phyloP scores from a whole-genome alignment of 2,329 filamentous ascomycete genomes.

The Fusarium abutilonis region DNA sequence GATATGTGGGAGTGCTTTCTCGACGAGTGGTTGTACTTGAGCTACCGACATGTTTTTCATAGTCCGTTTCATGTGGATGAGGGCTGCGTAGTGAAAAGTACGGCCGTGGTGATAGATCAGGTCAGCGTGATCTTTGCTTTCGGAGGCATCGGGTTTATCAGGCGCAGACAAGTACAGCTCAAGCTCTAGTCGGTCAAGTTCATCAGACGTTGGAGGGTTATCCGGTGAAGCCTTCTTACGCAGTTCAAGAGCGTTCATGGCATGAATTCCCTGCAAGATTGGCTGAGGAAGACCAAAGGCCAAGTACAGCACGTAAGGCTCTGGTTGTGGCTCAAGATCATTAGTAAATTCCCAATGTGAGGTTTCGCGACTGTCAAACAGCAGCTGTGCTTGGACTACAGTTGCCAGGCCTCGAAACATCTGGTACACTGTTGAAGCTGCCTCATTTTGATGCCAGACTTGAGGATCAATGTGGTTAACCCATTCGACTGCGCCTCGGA shows the following conservation, averaged over 20 bases:
- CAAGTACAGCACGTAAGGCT: constrained; percentile 34
- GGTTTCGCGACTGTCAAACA: constrained; percentile 31
- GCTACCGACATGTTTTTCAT: constrained; percentile 34
- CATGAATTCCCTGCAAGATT: constrained; percentile 34
- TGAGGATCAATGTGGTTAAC: constrained; percentile 43
- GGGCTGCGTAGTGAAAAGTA: constrained; percentile 39
- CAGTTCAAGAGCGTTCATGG: constrained; percentile 36
- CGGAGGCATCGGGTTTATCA: constrained; percentile 18
- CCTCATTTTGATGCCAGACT: constrained; percentile 38
- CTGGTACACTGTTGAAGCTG: constrained; percentile 39
- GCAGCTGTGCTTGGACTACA: constrained; percentile 35
- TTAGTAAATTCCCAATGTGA: constrained; percentile 36
- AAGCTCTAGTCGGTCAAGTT: constrained; percentile 37
- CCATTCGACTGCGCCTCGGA: constrained; percentile 42
- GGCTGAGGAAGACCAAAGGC: constrained; percentile 38
- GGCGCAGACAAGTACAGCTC: constrained; percentile 38
- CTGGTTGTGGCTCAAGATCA: constrained; percentile 36
- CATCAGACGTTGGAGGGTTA: constrained; percentile 8
- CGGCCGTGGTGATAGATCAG: constrained; percentile 42
- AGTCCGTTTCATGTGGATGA: constrained; percentile 43
- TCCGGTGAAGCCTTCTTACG: constrained; percentile 18
- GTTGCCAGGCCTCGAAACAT: constrained; percentile 43
- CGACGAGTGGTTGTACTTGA: constrained; percentile 39
- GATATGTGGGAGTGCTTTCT: constrained; percentile 38
- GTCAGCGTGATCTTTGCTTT: constrained; percentile 33